These are phyloP conservation scores for Claviceps humidiphila DNA, from an alignment of 2,329 filamentous ascomycete species.

Conservation along the genomic window DNA sequence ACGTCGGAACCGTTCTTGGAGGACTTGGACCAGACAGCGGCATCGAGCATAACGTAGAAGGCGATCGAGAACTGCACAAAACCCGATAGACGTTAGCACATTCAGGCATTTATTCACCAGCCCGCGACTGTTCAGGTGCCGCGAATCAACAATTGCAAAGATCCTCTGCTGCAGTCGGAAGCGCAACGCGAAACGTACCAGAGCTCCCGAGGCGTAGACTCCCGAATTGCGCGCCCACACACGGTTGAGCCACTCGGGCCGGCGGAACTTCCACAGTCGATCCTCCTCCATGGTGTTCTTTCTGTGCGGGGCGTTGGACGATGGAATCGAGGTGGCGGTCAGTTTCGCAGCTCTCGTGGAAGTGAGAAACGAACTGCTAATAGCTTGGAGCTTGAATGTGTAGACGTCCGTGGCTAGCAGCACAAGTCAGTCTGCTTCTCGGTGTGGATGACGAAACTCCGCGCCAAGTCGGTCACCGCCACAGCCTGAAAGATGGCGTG, in stretches of 20 bases:
- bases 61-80: constrained; percentile 47
- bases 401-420: neutral
- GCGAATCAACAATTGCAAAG: too few relatives aligned
- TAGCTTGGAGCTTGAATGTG: neutral
- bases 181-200: constrained; percentile 33
- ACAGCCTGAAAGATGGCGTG: neutral
- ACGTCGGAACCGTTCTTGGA: constrained; percentile 42
- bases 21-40: constrained; percentile 53
- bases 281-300: constrained; percentile 43
- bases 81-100: neutral
- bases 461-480: neutral
- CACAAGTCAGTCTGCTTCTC: neutral
- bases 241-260: constrained; percentile 54
- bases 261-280: constrained; percentile 53
- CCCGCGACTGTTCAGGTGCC: neutral
- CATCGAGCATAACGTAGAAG: constrained; percentile 56
- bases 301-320: neutral
- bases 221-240: constrained; percentile 49
- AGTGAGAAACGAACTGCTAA: neutral
- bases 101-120: neutral
- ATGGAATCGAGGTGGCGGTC: neutral
- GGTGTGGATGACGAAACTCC: neutral
- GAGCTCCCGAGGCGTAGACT: constrained; percentile 47
- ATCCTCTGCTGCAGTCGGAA: too few relatives aligned
- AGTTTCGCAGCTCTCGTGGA: neutral